Conservation (phyloP, 768 basidiomycete genomes). For the Agaricus subrufescens region DNA sequence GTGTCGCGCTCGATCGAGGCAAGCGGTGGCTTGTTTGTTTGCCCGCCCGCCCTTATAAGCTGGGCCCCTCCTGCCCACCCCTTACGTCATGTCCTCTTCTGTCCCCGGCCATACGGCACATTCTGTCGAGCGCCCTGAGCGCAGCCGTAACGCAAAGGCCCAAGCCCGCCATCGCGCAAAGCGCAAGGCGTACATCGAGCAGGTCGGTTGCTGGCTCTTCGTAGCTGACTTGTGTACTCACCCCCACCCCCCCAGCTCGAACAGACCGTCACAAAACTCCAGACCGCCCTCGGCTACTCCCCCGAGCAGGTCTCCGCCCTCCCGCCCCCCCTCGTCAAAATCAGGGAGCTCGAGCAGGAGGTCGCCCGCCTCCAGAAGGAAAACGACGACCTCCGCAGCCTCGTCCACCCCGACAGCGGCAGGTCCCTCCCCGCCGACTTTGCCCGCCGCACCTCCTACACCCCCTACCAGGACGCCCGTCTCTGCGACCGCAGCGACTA, state of each 20-base stretch:
- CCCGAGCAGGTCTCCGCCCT: slow-evolving; percentile 72
- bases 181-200: slow-evolving; percentile 90
- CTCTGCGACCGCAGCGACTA: slow-evolving; percentile 48
- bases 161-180: slow-evolving; percentile 90
- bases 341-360: slow-evolving; percentile 82
- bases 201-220: slow-evolving; percentile 40
- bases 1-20: slow-evolving; percentile 41
- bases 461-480: slow-evolving; percentile 45
- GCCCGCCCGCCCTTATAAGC: slow-evolving; percentile 15
- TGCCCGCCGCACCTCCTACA: slow-evolving; percentile 40
- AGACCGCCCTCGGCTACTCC: slow-evolving; percentile 65
- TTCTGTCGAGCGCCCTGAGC: slow-evolving; percentile 63
- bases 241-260: slow-evolving; percentile 51
- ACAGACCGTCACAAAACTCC: slow-evolving; percentile 80
- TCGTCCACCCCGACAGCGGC: slow-evolving; percentile 40
- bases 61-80: slow-evolving; percentile 34
- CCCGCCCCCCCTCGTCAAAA: slow-evolving; percentile 68
- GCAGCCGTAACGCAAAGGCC: slow-evolving; percentile 83
- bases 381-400: slow-evolving; percentile 68
- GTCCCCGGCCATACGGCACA: slow-evolving; percentile 50
- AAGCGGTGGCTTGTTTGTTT: slow-evolving; percentile 32
- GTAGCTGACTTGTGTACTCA: background rate
- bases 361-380: slow-evolving; percentile 66
- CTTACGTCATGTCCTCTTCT: slow-evolving; percentile 58
- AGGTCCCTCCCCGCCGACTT: slow-evolving; percentile 28